Evolutionary conservation across 116 monocot genomes (phyloP), one percentile per base, ranked within the genome.

Genomic region (Phalaenopsis hybrid): DNA sequence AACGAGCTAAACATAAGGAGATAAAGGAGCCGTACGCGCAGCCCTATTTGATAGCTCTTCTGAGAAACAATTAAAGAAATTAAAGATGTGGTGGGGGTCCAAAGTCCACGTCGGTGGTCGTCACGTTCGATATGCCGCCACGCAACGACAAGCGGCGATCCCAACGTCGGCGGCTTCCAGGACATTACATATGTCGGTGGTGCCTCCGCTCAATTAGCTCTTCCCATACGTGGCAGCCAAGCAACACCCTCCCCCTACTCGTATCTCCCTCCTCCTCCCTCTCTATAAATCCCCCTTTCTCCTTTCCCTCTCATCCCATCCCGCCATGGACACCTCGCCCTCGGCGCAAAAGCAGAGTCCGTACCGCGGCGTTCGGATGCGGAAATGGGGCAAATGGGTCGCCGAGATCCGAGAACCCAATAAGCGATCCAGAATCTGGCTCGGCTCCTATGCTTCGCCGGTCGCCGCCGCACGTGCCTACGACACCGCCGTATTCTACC

Each of bases 351-450:
- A 9, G 43, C 84, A 79, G 57, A 20, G 84, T 84, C 88, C 81
- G 28, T 96, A 89, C 81, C 70, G 92, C 44, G 96, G 96, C 18
- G 89, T 96, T 17, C 79, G 96, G 77, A 94, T 90, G 92, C 77
- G 94, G 79, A 94, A 94, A 89, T 94, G 94, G 94, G 94, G 94
- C 0, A 94, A 94, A 76, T 94, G 94, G 94, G 94, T 96, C 52
- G 94, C 96, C 2, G 92, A 92, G 85, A 92, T 92, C 69, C 78
- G 96, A 44, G 96, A 96, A 81, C 94, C 96, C 18, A 96, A 96
- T 79, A 96, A 96, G 88, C 43, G 96, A 63, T 91, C 96, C 0
- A 69, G 96, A 44, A 89, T 96, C 45, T 96, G 96, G 96, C 89
- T 96, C 12, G 96, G 96, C 17, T 96, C 92, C 74, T 96, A 96